A percentile compares a stretch with the other conserved stretches of the same genome.
Evolutionary conservation across 768 basidiomycete species (phyloP).

Genomic region (Agrocybe praecox): DNA sequence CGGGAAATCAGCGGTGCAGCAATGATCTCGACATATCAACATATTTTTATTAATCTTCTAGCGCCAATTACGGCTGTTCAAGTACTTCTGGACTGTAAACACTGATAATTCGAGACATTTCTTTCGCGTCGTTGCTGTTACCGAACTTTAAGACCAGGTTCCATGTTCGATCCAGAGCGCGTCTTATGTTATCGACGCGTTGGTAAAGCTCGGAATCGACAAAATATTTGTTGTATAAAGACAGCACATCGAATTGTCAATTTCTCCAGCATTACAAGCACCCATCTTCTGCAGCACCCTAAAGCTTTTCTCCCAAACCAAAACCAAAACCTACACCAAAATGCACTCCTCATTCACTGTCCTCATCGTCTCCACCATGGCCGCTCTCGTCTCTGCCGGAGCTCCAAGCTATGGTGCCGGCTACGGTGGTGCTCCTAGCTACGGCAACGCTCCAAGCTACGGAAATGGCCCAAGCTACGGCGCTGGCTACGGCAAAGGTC

Average conservation of each 20-base stretch:
- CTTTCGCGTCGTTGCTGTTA: not conserved
- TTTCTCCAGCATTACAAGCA: too few relatives aligned
- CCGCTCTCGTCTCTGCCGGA: not conserved
- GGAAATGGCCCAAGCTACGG: not conserved
- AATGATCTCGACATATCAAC: too few relatives aligned
- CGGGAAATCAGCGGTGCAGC: too few relatives aligned
- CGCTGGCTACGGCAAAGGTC: not conserved
- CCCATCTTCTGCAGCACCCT: not conserved
- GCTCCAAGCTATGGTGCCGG: not conserved
- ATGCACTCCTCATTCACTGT: not conserved
- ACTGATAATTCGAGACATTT: not conserved
- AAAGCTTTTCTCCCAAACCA: not conserved
- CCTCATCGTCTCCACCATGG: not conserved
- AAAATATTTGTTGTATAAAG: too few relatives aligned
- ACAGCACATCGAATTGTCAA: too few relatives aligned
- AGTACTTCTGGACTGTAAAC: too few relatives aligned
- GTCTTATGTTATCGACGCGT: not conserved
- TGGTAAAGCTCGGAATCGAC: not conserved
- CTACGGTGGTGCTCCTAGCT: not conserved
- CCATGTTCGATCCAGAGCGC: not conserved
- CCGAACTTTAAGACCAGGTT: not conserved
- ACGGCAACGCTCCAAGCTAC: not conserved
- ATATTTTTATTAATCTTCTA: too few relatives aligned
- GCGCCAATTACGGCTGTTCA: too few relatives aligned
- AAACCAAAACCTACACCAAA: not conserved